These are phyloP conservation scores for Tylopilus plumbeoviolaceoides DNA, from an alignment of 768 basidiomycete genomes.

Conservation along the genomic window DNA sequence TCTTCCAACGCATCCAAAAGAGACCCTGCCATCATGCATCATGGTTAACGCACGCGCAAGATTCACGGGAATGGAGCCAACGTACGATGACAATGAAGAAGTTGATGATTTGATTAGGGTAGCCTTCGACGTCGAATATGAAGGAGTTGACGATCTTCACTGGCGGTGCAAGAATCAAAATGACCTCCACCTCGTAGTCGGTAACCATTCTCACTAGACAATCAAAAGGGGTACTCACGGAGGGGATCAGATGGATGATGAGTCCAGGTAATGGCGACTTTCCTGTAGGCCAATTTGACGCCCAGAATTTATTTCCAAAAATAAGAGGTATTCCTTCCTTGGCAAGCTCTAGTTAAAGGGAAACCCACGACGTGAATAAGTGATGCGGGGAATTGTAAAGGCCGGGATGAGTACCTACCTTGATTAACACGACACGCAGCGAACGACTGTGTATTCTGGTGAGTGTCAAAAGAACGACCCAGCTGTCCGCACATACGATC, in stretches of 20 bases:
- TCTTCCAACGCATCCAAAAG: slow-evolving; percentile 52
- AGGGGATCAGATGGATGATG: slow-evolving; percentile 52
- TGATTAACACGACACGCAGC: slow-evolving; percentile 51
- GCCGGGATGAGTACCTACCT: slow-evolving; percentile 23
- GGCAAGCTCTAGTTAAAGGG: slow-evolving; percentile 42
- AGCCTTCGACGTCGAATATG: slow-evolving; percentile 51
- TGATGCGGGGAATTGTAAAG: background rate
- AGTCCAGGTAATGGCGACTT: slow-evolving; percentile 54
- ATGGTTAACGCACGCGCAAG: background rate
- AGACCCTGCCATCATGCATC: slow-evolving; percentile 45
- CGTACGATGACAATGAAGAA: slow-evolving; percentile 54
- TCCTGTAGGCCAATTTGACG: slow-evolving; percentile 58
- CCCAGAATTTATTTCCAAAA: slow-evolving; percentile 57
- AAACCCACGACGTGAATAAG: no score
- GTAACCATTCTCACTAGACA: background rate
- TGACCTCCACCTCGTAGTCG: slow-evolving; percentile 31
- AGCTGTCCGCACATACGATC: slow-evolving; percentile 16
- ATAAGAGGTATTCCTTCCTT: slow-evolving; percentile 62
- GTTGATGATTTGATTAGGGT: slow-evolving; percentile 52
- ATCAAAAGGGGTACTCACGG: slow-evolving; percentile 27
- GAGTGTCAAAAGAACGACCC: background rate
- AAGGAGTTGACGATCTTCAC: slow-evolving; percentile 53
- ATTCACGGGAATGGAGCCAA: background rate
- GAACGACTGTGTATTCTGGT: slow-evolving; percentile 39
- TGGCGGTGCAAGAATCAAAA: slow-evolving; percentile 54